A percentile compares a stretch with the other conserved stretches of the same genome.
Evolutionary conservation across 1,284 basidiomycete species (phyloP).

Genomic region (Paramarasmius palmivorus): DNA sequence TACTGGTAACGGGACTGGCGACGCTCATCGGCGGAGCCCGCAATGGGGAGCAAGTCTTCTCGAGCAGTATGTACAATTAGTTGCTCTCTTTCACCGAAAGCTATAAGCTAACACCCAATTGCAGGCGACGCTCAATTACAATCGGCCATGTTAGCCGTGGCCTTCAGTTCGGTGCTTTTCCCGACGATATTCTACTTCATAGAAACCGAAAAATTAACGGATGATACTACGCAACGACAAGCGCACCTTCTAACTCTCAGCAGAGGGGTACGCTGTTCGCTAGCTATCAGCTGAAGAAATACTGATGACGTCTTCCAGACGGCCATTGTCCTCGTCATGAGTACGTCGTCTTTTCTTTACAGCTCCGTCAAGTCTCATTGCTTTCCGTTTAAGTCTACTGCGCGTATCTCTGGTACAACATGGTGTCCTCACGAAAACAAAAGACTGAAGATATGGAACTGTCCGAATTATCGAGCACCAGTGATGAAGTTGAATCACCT

Average conservation of each 20-base stretch:
- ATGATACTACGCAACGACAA: not conserved
- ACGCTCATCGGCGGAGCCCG: conserved; percentile 2
- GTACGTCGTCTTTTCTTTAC: not conserved
- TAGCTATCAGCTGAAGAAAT: not conserved
- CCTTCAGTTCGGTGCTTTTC: conserved; percentile 4
- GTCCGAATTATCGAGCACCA: not conserved
- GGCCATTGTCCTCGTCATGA: not conserved
- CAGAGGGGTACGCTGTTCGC: not conserved
- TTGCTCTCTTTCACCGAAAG: not conserved
- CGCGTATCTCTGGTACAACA: not conserved
- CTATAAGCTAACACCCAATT: not conserved
- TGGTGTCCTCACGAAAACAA: not conserved
- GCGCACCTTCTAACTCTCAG: not conserved
- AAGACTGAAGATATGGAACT: not conserved
- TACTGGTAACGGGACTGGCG: conserved; percentile 7
- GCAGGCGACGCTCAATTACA: conserved; percentile 7
- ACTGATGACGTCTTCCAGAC: not conserved
- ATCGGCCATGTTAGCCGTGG: conserved; percentile 4
- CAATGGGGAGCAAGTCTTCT: conserved; percentile 4
- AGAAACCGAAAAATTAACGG: not conserved
- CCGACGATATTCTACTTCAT: conserved; percentile 7
- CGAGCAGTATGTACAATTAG: conserved; percentile 1
- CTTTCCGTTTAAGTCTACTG: conserved; percentile 1
- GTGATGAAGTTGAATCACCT: not conserved
- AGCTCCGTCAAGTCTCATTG: not conserved